Evolutionary conservation across 2,329 filamentous ascomycete species (phyloP).

Genomic region (Volutella citrinella): DNA sequence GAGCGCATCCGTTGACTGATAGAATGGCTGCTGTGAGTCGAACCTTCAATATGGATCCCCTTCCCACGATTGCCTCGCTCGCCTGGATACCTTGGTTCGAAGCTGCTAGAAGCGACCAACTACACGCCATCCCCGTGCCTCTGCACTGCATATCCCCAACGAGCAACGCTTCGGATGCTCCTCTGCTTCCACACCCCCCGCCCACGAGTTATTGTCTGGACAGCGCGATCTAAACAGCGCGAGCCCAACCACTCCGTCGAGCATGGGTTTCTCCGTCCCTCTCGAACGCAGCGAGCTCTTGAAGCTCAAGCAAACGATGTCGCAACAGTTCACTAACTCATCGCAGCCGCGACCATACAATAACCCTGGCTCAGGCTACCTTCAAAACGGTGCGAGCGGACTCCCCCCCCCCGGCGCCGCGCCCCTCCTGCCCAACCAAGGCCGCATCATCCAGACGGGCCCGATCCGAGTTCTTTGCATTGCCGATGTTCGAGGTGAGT

Average conservation of each 20-base stretch:
- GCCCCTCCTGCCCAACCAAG: constrained; percentile 65
- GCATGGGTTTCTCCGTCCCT: no score
- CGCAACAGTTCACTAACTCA: constrained; percentile 20
- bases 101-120: no score
- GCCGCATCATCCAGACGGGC: constrained; percentile 62
- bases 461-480: constrained; percentile 67
- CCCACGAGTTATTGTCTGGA: no score
- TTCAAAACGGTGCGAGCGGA: constrained; percentile 59
- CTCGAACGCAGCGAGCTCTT: no score
- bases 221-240: no score
- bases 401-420: constrained; percentile 57
- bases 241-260: no score
- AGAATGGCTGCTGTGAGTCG: constrained; percentile 44
- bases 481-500: constrained; percentile 67
- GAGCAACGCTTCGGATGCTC: no score
- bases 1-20: constrained; percentile 30
- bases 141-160: no score
- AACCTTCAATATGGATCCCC: constrained; percentile 11
- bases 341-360: constrained; percentile 43
- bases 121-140: no score
- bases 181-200: no score
- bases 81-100: constrained; percentile 8
- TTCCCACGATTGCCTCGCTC: constrained; percentile 5
- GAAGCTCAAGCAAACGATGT: neutral
- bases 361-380: constrained; percentile 55